These are phyloP conservation scores for Pythium apleroticum DNA, from an alignment of 352 stramenopile species.

Conservation along the genomic window DNA sequence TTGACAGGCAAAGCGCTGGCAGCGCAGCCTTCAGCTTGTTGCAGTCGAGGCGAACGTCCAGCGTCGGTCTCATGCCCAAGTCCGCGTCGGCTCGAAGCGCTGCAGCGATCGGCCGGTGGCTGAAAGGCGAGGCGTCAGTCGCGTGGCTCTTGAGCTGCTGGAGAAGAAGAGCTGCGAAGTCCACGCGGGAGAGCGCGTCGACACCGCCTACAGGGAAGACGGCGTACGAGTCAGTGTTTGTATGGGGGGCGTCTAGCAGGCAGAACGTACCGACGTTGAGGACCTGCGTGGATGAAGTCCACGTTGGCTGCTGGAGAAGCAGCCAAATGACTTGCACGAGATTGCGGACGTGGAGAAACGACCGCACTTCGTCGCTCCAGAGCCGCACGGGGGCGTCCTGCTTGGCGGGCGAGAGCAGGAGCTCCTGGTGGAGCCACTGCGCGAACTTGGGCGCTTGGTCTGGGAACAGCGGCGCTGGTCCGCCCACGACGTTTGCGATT, in stretches of 20 bases:
- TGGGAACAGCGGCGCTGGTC: conserved; percentile 36
- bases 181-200: conserved; percentile 48
- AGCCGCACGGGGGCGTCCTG: conserved; percentile 32
- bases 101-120: conserved; percentile 29
- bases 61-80: conserved; percentile 47
- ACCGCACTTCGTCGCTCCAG: conserved; percentile 67
- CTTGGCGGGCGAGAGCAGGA: conserved; percentile 25
- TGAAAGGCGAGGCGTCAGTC: not conserved
- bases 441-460: conserved; percentile 56
- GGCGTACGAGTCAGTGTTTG: not conserved
- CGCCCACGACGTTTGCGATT: conserved; percentile 66
- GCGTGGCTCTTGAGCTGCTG: conserved; percentile 10
- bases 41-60: conserved; percentile 47
- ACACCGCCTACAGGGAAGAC: conserved; percentile 33
- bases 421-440: conserved; percentile 54
- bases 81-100: conserved; percentile 32
- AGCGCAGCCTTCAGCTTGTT: conserved; percentile 28
- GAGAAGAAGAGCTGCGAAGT: conserved; percentile 40
- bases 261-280: conserved; percentile 52
- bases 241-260: not conserved
- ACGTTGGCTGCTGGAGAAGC: conserved; percentile 18
- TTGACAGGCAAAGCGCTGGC: conserved; percentile 18
- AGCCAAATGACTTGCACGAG: conserved; percentile 40
- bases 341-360: conserved; percentile 56
- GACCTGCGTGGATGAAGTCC: conserved; percentile 10